Percentiles rank a stretch among this genome's conserved stretches.
These are phyloP conservation scores for Trebouxia gelatinosa DNA, from an alignment of 163 green algal species.

Conservation along the genomic window DNA sequence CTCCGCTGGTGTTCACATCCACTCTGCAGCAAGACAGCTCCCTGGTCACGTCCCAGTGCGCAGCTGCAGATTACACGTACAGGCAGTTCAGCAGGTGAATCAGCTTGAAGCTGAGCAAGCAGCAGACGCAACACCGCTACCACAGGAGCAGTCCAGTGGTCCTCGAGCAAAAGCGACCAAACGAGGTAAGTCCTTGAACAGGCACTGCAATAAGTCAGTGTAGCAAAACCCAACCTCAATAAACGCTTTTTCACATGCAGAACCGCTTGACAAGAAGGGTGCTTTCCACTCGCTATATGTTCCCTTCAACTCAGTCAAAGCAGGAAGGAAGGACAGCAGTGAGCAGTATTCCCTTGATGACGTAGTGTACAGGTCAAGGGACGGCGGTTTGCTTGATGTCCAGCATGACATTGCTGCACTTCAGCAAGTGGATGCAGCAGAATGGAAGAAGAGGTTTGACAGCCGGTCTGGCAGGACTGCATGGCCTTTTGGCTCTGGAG, in stretches of 20 bases:
- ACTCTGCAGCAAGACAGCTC: no score
- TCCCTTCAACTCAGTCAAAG: slow-evolving; percentile 79
- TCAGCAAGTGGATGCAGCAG: slow-evolving; percentile 78
- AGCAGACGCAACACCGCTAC: slow-evolving; percentile 12
- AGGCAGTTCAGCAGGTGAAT: neutral
- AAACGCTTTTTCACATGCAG: slow-evolving; percentile 9
- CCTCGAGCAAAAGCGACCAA: slow-evolving; percentile 2
- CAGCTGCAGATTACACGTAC: no score
- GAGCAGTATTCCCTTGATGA: slow-evolving; percentile 95
- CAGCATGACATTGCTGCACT: slow-evolving; percentile 95
- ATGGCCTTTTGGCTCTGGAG: slow-evolving; percentile 96
- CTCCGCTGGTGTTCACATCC: no score
- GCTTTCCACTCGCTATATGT: slow-evolving; percentile 87
- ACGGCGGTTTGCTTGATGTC: slow-evolving; percentile 94
- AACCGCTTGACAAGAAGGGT: slow-evolving; percentile 32
- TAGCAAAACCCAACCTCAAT: neutral
- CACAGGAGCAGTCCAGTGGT: slow-evolving; percentile 10
- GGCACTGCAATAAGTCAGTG: neutral
- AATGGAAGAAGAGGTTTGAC: slow-evolving; percentile 97
- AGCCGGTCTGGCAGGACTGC: slow-evolving; percentile 82
- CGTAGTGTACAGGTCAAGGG: slow-evolving; percentile 84
- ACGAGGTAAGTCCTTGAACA: slow-evolving; percentile 6
- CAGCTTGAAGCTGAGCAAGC: slow-evolving; percentile 12
- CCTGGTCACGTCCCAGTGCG: no score
- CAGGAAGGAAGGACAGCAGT: slow-evolving; percentile 23